phyloP scores from a whole-genome alignment of 257 asterid species.

The Gentiana straminea region DNA sequence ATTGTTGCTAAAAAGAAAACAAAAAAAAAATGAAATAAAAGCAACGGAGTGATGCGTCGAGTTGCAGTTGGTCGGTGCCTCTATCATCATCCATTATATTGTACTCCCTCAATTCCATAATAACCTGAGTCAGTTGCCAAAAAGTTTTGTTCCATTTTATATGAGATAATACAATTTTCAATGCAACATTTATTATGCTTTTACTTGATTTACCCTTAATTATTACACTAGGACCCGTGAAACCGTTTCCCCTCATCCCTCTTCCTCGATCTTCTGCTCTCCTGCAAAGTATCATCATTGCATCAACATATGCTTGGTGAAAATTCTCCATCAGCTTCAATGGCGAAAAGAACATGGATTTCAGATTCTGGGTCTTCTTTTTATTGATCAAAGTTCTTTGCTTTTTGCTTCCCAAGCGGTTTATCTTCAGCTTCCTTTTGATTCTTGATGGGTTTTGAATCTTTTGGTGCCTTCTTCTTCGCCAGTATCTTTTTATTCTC shows the following conservation, averaged over 20 bases:
- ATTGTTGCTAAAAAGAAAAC: too few relatives aligned
- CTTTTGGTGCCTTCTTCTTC: slow-evolving; percentile 16
- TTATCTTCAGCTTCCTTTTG: slow-evolving; percentile 11
- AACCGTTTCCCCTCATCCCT: slow-evolving; percentile 2
- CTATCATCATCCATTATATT: too few relatives aligned
- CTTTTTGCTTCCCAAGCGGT: slow-evolving; percentile 8
- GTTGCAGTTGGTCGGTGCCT: too few relatives aligned
- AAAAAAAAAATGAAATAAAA: too few relatives aligned
- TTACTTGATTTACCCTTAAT: too few relatives aligned
- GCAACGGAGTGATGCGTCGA: too few relatives aligned
- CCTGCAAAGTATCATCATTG: slow-evolving; percentile 17
- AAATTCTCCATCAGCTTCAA: slow-evolving; percentile 5
- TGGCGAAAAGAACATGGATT: slow-evolving; percentile 2
- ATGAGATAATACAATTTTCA: too few relatives aligned
- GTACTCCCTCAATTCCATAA: too few relatives aligned
- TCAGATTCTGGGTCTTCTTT: not conserved
- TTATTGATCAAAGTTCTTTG: slow-evolving; percentile 4
- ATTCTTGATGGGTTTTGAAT: slow-evolving; percentile 6
- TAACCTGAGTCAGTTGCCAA: too few relatives aligned
- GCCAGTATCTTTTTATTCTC: slow-evolving; percentile 14
- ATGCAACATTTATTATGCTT: too few relatives aligned
- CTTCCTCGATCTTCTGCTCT: slow-evolving; percentile 8
- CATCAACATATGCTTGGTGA: slow-evolving; percentile 18
- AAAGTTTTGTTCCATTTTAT: too few relatives aligned
- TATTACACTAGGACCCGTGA: too few relatives aligned